Evolutionary conservation across 2,329 filamentous ascomycete genomes (phyloP).

Genomic region (Fusarium equiseti): DNA sequence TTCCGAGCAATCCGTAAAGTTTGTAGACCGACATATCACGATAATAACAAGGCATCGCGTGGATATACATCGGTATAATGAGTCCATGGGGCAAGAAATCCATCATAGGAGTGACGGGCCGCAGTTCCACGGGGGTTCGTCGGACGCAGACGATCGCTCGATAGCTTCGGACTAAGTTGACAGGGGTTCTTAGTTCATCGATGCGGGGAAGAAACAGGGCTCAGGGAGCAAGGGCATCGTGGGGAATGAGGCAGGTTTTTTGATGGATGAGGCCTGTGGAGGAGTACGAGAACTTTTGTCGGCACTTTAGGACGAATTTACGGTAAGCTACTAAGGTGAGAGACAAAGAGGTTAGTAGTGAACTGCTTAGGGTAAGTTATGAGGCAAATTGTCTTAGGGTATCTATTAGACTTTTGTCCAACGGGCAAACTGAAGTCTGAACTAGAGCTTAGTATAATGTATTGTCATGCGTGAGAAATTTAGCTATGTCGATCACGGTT

Average conservation of each 20-base stretch:
- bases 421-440: background rate
- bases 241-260: conserved; percentile 15
- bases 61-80: background rate
- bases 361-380: background rate
- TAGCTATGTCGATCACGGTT: conserved; percentile 33
- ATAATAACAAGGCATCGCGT: background rate
- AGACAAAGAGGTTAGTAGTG: background rate
- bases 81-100: conserved; percentile 23
- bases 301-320: conserved; percentile 9
- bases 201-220: conserved; percentile 35
- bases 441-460: background rate
- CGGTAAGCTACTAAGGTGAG: background rate
- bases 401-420: conserved; percentile 5
- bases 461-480: conserved; percentile 13
- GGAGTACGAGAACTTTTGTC: conserved; percentile 5
- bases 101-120: conserved; percentile 24
- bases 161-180: conserved; percentile 9
- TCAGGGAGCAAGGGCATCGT: conserved; percentile 27
- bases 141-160: conserved; percentile 35
- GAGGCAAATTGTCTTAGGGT: background rate
- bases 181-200: conserved; percentile 7
- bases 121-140: conserved; percentile 40
- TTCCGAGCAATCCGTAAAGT: background rate
- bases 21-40: background rate
- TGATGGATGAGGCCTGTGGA: conserved; percentile 16